These are phyloP conservation scores for Stentor coeruleus DNA, from an alignment of 73 alveolate genomes.

Conservation along the genomic window DNA sequence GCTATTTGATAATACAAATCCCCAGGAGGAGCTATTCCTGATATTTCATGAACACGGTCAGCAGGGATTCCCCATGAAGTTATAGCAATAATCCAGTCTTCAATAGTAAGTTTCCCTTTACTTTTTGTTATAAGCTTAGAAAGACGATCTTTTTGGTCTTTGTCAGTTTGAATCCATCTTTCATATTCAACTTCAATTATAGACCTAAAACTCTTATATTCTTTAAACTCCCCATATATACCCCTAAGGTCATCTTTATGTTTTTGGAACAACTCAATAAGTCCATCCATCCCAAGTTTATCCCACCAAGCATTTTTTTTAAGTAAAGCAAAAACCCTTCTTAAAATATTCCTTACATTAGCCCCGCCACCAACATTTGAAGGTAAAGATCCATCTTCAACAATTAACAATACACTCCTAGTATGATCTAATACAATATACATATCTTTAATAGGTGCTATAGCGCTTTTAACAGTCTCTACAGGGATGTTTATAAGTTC, in stretches of 20 bases:
- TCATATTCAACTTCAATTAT: conserved; percentile 91
- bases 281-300: conserved; percentile 81
- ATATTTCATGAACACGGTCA: conserved; percentile 79
- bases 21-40: conserved; percentile 86
- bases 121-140: conserved; percentile 80
- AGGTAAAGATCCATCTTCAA: conserved; percentile 95
- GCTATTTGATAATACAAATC: conserved; percentile 91
- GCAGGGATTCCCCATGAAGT: conserved; percentile 98
- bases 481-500: conserved; percentile 77
- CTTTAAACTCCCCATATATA: conserved; percentile 89
- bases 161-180: conserved; percentile 95
- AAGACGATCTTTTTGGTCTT: conserved; percentile 81
- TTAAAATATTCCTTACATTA: conserved; percentile 90
- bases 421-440: conserved; percentile 94
- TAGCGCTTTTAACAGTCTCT: conserved; percentile 75
- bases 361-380: conserved; percentile 99
- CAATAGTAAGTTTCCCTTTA: conserved; percentile 75
- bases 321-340: conserved; percentile 94
- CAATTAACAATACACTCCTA: conserved; percentile 89
- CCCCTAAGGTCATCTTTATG: conserved; percentile 89
- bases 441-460: conserved; percentile 88
- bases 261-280: conserved; percentile 77
- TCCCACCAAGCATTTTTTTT: conserved; percentile 95
- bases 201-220: conserved; percentile 86
- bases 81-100: conserved; percentile 97